phyloP scores from a whole-genome alignment of 1,284 basidiomycete genomes.

The Cryptococcus wingfieldii region DNA sequence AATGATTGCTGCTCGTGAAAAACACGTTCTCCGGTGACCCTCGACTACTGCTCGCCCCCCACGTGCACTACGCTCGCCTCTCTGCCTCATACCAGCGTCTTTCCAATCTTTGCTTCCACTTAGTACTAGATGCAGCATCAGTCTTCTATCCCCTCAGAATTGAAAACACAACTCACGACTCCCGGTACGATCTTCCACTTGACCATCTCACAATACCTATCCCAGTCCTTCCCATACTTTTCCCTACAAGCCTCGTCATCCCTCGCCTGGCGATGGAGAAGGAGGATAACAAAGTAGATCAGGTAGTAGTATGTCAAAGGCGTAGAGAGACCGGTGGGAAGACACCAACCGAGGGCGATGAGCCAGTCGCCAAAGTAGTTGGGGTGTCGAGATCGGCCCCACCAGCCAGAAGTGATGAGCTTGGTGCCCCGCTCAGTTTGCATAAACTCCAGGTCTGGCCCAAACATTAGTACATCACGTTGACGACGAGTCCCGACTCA shows the following conservation, averaged over 20 bases:
- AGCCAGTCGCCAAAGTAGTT: conserved; percentile 68
- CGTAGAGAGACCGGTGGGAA: conserved; percentile 86
- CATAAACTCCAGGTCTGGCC: conserved; percentile 67
- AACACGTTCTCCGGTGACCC: too few relatives aligned
- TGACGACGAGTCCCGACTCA: conserved; percentile 25
- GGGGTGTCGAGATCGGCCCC: conserved; percentile 90
- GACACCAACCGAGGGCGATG: conserved; percentile 68
- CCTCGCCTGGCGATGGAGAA: conserved; percentile 82
- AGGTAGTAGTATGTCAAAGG: conserved; percentile 97
- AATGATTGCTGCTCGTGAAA: too few relatives aligned
- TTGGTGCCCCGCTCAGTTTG: conserved; percentile 82
- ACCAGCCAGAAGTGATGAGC: conserved; percentile 93
- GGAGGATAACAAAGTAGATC: conserved; percentile 79
- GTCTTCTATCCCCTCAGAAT: too few relatives aligned
- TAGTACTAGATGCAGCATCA: too few relatives aligned
- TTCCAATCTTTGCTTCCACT: too few relatives aligned
- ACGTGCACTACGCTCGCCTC: too few relatives aligned
- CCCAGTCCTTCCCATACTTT: neutral
- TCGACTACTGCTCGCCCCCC: too few relatives aligned
- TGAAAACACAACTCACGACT: conserved; percentile 48
- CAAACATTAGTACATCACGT: conserved; percentile 1
- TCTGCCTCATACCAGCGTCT: too few relatives aligned
- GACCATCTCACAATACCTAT: conserved; percentile 70
- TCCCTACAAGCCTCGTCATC: conserved; percentile 89
- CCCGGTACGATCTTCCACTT: conserved; percentile 85